phyloP scores from a whole-genome alignment of 2,329 filamentous ascomycete genomes.

The Venturia carpophila region DNA sequence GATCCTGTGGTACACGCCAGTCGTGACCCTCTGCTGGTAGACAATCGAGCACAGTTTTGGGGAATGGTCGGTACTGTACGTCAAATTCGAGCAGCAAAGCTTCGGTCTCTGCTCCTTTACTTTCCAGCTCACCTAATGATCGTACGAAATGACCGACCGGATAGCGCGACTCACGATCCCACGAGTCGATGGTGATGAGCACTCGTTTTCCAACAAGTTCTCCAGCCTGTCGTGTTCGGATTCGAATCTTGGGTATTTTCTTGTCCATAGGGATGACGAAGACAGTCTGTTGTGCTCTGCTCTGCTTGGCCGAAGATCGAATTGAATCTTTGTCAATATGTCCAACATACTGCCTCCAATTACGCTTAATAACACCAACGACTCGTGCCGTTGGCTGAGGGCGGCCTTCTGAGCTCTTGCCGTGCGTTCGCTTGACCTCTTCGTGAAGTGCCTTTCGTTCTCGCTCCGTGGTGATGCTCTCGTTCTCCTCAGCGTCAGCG shows the following conservation, averaged over 20 bases:
- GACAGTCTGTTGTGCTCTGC: constrained; percentile 80
- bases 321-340: constrained; percentile 86
- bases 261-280: constrained; percentile 98
- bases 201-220: constrained; percentile 88
- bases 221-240: constrained; percentile 81
- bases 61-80: constrained; percentile 95
- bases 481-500: constrained; percentile 67
- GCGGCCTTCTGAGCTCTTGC: constrained; percentile 63
- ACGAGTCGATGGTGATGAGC: constrained; percentile 86
- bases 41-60: constrained; percentile 90
- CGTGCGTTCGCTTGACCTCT: constrained; percentile 79
- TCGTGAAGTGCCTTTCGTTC: constrained; percentile 84
- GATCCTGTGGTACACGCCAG: constrained; percentile 80
- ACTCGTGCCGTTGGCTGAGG: constrained; percentile 87
- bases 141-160: constrained; percentile 91
- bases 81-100: constrained; percentile 91
- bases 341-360: constrained; percentile 97
- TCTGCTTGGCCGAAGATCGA: constrained; percentile 63
- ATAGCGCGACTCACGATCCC: constrained; percentile 89
- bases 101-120: constrained; percentile 95
- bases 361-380: constrained; percentile 86
- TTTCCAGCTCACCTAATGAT: constrained; percentile 86
- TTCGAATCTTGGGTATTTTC: constrained; percentile 88
- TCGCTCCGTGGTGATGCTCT: constrained; percentile 74
- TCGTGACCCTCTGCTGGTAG: constrained; percentile 84